A percentile compares a stretch with the other conserved stretches of the same genome.
phyloP scores from a whole-genome alignment of 345 rosid species.

The Citrus reticulata region DNA sequence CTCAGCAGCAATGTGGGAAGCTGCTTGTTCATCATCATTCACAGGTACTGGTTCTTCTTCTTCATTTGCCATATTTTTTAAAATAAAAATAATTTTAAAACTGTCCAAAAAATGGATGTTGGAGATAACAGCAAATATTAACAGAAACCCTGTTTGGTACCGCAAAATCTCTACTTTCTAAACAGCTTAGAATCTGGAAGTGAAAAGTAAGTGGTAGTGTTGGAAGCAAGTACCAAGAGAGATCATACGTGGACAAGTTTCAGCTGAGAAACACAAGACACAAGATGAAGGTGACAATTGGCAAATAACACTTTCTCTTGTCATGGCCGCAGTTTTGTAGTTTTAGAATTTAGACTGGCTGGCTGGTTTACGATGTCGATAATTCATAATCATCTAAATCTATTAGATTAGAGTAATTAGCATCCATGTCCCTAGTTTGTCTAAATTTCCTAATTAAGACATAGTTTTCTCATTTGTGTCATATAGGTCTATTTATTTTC shows the following conservation, averaged over 20 bases:
- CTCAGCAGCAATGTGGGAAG: conserved; percentile 18
- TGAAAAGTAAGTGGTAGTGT: not conserved
- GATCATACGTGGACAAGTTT: not conserved
- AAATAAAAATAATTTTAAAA: not conserved
- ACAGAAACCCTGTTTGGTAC: not conserved
- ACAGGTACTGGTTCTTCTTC: conserved; percentile 8
- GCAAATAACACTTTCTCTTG: not conserved
- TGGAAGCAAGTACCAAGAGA: not conserved
- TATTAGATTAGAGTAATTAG: not conserved
- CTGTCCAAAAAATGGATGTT: too few relatives aligned
- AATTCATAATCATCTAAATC: too few relatives aligned
- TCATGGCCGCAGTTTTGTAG: not conserved
- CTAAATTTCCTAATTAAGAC: too few relatives aligned
- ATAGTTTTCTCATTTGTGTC: too few relatives aligned
- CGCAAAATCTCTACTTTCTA: not conserved
- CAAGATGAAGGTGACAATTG: not conserved
- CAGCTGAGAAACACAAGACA: not conserved
- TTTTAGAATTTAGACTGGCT: not conserved
- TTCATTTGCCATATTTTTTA: conserved; percentile 33
- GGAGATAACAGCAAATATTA: not conserved
- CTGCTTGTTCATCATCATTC: conserved; percentile 15
- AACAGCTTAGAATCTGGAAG: not conserved
- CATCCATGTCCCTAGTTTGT: too few relatives aligned
- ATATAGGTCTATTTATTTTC: too few relatives aligned
- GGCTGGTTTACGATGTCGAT: too few relatives aligned